Evolutionary conservation across 177 flowering plant species (phyloP).

Genomic region (Vitis hybrid): DNA sequence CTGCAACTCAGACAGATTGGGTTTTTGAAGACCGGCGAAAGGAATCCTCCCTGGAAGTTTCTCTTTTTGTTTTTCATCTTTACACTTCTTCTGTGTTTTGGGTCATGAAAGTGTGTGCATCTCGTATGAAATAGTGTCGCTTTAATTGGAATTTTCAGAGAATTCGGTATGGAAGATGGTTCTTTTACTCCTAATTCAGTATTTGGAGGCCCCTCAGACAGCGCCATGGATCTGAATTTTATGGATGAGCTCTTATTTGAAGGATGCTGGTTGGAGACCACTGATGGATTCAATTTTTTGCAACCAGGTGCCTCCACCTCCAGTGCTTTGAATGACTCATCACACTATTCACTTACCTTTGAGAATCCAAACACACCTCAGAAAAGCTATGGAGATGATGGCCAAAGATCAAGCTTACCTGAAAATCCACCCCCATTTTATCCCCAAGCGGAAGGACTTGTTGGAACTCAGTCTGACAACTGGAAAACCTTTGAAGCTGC

Average conservation of each 20-base stretch:
- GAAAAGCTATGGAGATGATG: conserved; percentile 11
- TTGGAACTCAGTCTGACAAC: conserved; percentile 17
- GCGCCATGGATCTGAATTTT: conserved; percentile 47
- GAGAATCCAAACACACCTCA: conserved; percentile 14
- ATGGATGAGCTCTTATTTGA: conserved; percentile 58
- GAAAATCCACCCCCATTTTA: conserved; percentile 19
- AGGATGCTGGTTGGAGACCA: conserved; percentile 67
- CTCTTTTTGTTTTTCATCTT: conserved; percentile 44
- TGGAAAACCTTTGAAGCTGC: conserved; percentile 13
- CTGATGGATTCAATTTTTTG: conserved; percentile 40
- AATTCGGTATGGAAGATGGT: conserved; percentile 41
- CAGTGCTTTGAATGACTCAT: conserved; percentile 9
- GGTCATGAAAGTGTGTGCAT: conserved; percentile 25
- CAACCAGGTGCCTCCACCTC: conserved; percentile 27
- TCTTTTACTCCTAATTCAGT: conserved; percentile 23
- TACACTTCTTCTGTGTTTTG: conserved; percentile 32
- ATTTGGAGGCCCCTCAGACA: conserved; percentile 25
- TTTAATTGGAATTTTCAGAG: conserved; percentile 22
- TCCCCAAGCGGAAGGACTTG: conserved; percentile 15
- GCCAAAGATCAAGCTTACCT: conserved; percentile 3
- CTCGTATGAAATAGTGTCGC: conserved; percentile 9
- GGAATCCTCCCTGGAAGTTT: conserved; percentile 41
- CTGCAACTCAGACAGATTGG: conserved; percentile 41
- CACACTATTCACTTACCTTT: conserved; percentile 8
- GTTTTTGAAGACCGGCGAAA: conserved; percentile 26